Evolutionary conservation across 1,139 yeast species (phyloP), one percentile per base, ranked within the genome.

Genomic region (Blastobotrys raffinosifermentans): DNA sequence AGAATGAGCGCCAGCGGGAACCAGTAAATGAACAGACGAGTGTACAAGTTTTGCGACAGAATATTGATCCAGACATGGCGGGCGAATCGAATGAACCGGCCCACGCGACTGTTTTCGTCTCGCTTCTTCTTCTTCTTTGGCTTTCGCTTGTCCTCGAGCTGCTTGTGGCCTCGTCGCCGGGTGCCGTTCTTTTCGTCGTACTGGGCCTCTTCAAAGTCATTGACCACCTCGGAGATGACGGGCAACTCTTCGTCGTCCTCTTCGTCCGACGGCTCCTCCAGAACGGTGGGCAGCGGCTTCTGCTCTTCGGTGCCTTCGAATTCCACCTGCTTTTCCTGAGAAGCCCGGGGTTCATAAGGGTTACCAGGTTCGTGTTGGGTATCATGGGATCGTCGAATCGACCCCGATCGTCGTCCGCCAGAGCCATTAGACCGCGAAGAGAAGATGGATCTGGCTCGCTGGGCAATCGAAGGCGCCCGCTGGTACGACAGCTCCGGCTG

Each of bases 11-110:
- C 69, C 19, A 64, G 44, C 6, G 69, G 69, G 19, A 64, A 37
- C 67, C 68, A 62, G 45, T 51, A 60, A 16, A 62, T 49, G 14
- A 64, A 50, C 29, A 57, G 42, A 13, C 69, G 52, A 10, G 65
- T 56, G 31, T 61, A 23, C 14, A 63, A 51, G 4, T 66, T 51
- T 39, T 49, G 46, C 25, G 51, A 40, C 27, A 61, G 44, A 19
- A 63, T 40, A 6, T 45, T 29, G 22, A 47, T 45, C 38, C 58
- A 57, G 20, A 51, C 20, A 8, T 35, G 30, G 19, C 65, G 58
- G 34, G 60, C 33, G n/a, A 22, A 19, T 27, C 26, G 26, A 31
- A 58, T 44, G n/a, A 46, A 26, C 21, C 43, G 44, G 13, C 41
- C 47, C 26, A 41, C 22, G 13, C 48, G 37, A 10, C 35, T 37